These are phyloP conservation scores for Candida pseudofarinosa DNA, from an alignment of 805 yeast species.

Conservation along the genomic window DNA sequence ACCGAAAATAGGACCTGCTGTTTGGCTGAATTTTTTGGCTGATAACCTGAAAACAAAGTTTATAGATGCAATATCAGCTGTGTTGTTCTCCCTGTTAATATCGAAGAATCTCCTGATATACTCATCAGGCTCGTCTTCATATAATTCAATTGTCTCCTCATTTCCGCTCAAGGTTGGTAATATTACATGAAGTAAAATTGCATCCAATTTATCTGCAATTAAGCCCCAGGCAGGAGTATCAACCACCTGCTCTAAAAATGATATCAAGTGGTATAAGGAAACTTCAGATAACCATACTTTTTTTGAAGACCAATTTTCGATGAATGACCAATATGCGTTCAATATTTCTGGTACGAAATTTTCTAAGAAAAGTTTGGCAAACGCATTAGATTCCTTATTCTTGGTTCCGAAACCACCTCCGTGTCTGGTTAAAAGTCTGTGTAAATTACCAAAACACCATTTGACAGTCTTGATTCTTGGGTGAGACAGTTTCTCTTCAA, in stretches of 20 bases:
- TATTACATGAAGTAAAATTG: slow-evolving; percentile 35
- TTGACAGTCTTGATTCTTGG: slow-evolving; percentile 42
- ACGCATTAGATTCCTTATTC: slow-evolving; percentile 21
- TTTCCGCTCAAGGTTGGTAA: slow-evolving; percentile 39
- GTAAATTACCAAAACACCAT: slow-evolving; percentile 44
- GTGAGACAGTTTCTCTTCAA: slow-evolving; percentile 30
- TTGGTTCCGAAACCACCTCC: slow-evolving; percentile 41
- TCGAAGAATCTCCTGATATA: slow-evolving; percentile 42
- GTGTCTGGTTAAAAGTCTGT: slow-evolving; percentile 38
- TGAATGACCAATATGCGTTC: slow-evolving; percentile 39
- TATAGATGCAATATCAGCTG: slow-evolving; percentile 48
- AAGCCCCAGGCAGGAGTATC: slow-evolving; percentile 37
- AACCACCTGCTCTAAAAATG: slow-evolving; percentile 39
- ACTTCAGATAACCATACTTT: slow-evolving; percentile 39
- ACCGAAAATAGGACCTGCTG: slow-evolving; percentile 24
- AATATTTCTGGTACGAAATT: slow-evolving; percentile 42
- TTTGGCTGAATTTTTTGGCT: slow-evolving; percentile 37
- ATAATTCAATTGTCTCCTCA: slow-evolving; percentile 36
- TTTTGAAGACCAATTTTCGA: slow-evolving; percentile 38
- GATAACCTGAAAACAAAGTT: slow-evolving; percentile 41
- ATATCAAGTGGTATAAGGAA: slow-evolving; percentile 38
- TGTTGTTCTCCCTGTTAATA: slow-evolving; percentile 44
- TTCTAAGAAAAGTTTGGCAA: slow-evolving; percentile 28
- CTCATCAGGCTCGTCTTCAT: slow-evolving; percentile 45
- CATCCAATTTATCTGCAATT: slow-evolving; percentile 36